Conservation (phyloP, 495 filamentous ascomycete genomes). For the Aspergillus haitiensis region DNA sequence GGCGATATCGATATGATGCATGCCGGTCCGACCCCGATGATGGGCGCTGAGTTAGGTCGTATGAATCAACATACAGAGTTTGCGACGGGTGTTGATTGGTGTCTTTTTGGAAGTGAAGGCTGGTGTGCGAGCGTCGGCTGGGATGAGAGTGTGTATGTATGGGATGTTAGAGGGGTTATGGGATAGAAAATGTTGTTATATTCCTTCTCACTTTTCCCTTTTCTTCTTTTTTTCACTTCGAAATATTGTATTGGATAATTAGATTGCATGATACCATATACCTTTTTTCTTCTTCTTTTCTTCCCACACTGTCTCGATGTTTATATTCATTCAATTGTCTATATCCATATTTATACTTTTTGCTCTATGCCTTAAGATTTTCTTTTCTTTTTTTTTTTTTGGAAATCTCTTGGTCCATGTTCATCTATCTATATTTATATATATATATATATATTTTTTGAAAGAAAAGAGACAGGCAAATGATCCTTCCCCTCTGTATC, state of each 20-base stretch:
- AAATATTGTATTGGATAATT: conserved; percentile 25
- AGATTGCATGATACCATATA: conserved; percentile 34
- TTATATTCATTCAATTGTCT: no score
- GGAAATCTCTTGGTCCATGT: no score
- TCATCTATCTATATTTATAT: no score
- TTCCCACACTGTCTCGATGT: not conserved
- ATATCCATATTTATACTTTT: no score
- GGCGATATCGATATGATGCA: conserved; percentile 46
- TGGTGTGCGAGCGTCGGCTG: conserved; percentile 94
- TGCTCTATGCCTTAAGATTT: no score
- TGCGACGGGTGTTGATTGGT: conserved; percentile 97
- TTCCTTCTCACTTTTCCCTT: conserved; percentile 8
- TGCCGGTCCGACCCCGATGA: conserved; percentile 40
- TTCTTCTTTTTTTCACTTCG: conserved; percentile 11
- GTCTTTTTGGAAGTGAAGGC: conserved; percentile 89
- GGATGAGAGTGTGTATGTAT: conserved; percentile 88
- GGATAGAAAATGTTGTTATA: conserved; percentile 26
- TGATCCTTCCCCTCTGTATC: no score
- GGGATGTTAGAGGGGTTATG: conserved; percentile 79
- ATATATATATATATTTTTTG: no score
- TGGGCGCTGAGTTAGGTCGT: conserved; percentile 72
- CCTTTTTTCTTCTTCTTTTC: not conserved
- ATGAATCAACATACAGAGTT: conserved; percentile 96
- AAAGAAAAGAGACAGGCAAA: no score
- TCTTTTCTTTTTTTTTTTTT: no score